A percentile compares a stretch with the other conserved stretches of the same genome.
Conservation (phyloP, 1,139 yeast species). For the Lodderomyces elongisporus region DNA sequence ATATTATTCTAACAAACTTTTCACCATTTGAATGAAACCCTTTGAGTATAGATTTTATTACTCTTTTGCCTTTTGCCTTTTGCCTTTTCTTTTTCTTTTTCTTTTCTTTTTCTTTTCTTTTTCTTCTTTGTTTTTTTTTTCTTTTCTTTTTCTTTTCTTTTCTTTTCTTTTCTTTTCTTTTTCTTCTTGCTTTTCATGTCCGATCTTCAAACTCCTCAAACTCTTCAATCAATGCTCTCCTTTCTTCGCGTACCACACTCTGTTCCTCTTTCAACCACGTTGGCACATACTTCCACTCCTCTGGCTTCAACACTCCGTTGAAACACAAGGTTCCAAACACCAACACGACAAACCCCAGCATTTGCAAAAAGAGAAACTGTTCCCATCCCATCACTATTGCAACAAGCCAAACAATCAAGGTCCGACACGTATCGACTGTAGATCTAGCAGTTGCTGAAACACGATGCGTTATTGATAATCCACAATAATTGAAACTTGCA, state of each 20-base stretch:
- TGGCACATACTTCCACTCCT: constrained; percentile 45
- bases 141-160: too few relatives aligned
- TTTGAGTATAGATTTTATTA: too few relatives aligned
- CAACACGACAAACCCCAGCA: constrained; percentile 57
- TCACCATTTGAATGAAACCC: too few relatives aligned
- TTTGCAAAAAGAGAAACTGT: constrained; percentile 53
- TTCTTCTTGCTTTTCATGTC: not conserved
- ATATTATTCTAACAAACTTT: too few relatives aligned
- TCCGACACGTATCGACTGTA: constrained; percentile 75
- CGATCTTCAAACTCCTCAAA: constrained; percentile 2
- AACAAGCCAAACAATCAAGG: constrained; percentile 71
- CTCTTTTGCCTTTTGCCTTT: too few relatives aligned
- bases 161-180: too few relatives aligned
- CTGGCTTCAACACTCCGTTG: constrained; percentile 60
- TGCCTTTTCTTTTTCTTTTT: too few relatives aligned
- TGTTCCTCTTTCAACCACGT: constrained; percentile 26
- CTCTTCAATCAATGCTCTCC: constrained; percentile 1
- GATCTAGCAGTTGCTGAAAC: constrained; percentile 76
- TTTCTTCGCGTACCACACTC: constrained; percentile 14
- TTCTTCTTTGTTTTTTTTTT: too few relatives aligned
- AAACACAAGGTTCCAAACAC: constrained; percentile 73
- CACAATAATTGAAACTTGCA: constrained; percentile 69
- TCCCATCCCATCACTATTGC: constrained; percentile 77
- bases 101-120: too few relatives aligned
- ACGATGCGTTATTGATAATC: constrained; percentile 61